phyloP scores from a whole-genome alignment of 805 yeast genomes.

The Kluyveromyces lactis region DNA sequence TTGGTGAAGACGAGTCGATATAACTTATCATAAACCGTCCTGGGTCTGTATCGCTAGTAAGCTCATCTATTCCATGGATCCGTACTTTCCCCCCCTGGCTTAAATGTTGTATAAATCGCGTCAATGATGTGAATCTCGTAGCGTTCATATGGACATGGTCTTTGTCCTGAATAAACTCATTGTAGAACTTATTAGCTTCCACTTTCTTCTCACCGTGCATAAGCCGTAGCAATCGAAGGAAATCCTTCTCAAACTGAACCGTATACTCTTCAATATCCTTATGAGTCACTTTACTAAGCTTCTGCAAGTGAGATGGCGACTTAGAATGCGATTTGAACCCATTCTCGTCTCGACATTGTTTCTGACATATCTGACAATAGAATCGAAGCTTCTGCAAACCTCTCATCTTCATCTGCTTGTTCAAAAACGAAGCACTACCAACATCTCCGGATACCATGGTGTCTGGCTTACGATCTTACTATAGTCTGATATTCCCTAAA shows the following conservation, averaged over 20 bases:
- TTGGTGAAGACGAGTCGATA: slow-evolving; percentile 47
- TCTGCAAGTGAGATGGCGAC: slow-evolving; percentile 68
- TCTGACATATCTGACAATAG: slow-evolving; percentile 87
- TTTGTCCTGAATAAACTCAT: slow-evolving; percentile 75
- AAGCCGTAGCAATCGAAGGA: slow-evolving; percentile 49
- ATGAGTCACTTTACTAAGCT: slow-evolving; percentile 40
- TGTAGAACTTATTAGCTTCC: slow-evolving; percentile 80
- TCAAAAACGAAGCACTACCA: slow-evolving; percentile 60
- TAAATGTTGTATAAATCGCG: slow-evolving; percentile 57
- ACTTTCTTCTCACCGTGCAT: slow-evolving; percentile 77
- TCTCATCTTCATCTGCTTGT: slow-evolving; percentile 68
- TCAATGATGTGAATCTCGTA: slow-evolving; percentile 67
- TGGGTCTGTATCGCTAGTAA: slow-evolving; percentile 23
- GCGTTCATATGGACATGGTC: slow-evolving; percentile 89
- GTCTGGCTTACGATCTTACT: neutral
- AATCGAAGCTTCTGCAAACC: slow-evolving; percentile 81
- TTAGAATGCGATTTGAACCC: slow-evolving; percentile 88
- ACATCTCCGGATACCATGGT: slow-evolving; percentile 32
- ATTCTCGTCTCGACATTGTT: slow-evolving; percentile 93
- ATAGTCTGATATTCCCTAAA: neutral
- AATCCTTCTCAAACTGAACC: slow-evolving; percentile 50
- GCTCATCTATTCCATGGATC: slow-evolving; percentile 37
- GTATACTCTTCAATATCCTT: slow-evolving; percentile 53
- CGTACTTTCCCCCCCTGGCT: slow-evolving; percentile 47
- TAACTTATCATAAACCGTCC: slow-evolving; percentile 41